phyloP scores from a whole-genome alignment of 2,329 filamentous ascomycete genomes.

The Pseudogymnoascus sp. region DNA sequence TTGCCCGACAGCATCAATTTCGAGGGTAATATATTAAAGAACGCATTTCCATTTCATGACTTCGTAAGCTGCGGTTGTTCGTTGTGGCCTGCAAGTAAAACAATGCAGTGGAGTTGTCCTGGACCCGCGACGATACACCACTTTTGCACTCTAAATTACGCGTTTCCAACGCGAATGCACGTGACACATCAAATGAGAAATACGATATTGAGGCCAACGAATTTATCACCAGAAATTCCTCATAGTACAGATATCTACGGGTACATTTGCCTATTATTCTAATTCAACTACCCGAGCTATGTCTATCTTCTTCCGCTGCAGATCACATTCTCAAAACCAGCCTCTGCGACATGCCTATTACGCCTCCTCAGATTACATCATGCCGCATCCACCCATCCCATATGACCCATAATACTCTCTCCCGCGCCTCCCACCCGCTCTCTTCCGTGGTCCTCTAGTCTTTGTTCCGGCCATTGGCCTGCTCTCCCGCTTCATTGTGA shows the following conservation, averaged over 20 bases:
- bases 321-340: not conserved
- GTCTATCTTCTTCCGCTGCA: not conserved
- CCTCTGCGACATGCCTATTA: constrained; percentile 32
- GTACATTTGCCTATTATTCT: not conserved
- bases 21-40: not conserved
- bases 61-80: not conserved
- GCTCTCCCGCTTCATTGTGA: not conserved
- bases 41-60: not conserved
- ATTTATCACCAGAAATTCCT: not conserved
- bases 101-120: not conserved
- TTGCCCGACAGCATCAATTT: not conserved
- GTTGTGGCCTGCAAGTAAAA: not conserved
- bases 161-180: constrained; percentile 8
- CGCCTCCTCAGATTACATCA: not conserved
- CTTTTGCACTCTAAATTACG: not conserved
- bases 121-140: not conserved
- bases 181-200: not conserved
- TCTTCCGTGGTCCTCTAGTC: not conserved
- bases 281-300: not conserved
- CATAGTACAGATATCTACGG: not conserved
- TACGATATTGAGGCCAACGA: not conserved
- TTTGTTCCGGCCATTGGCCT: not conserved
- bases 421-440: not conserved
- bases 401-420: constrained; percentile 1
- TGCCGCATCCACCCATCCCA: not conserved